These are phyloP conservation scores for Silene conica DNA, from an alignment of 148 eudicot genomes.

Conservation along the genomic window DNA sequence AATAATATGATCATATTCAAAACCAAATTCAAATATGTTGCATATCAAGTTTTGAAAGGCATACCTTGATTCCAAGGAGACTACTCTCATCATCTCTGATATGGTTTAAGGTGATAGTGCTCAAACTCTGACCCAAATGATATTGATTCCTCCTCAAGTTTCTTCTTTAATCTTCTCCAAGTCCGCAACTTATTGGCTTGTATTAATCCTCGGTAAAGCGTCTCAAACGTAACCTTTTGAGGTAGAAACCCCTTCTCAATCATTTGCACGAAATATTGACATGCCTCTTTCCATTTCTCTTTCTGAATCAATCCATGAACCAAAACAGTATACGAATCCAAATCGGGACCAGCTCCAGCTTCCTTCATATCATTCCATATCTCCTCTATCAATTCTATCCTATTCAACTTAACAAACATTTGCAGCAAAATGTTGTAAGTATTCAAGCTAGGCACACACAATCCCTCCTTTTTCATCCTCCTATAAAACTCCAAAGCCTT, in stretches of 20 bases:
- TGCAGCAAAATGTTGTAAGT: constrained; percentile 68
- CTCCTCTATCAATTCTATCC: constrained; percentile 57
- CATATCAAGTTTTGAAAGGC: constrained; percentile 19
- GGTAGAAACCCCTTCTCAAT: constrained; percentile 90
- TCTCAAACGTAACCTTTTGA: constrained; percentile 87
- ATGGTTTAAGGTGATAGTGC: constrained; percentile 71
- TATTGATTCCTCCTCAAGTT: constrained; percentile 81
- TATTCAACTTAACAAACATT: constrained; percentile 58
- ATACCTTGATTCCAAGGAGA: constrained; percentile 3
- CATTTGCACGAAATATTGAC: constrained; percentile 82
- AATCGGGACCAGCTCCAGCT: constrained; percentile 70
- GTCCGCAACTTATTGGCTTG: constrained; percentile 84
- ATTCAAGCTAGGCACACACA: constrained; percentile 45
- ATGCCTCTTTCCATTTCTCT: constrained; percentile 75
- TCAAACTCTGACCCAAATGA: constrained; percentile 80
- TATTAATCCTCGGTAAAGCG: constrained; percentile 72
- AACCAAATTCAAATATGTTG: no score
- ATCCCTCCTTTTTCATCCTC: constrained; percentile 67
- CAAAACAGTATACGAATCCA: constrained; percentile 79
- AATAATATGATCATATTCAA: no score
- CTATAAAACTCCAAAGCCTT: constrained; percentile 66
- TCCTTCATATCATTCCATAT: constrained; percentile 80
- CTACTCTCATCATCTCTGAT: constrained; percentile 48
- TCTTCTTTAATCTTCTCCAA: constrained; percentile 92
- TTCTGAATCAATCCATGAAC: constrained; percentile 79